Evolutionary conservation across 1,284 basidiomycete species (phyloP), one percentile per base, ranked within the genome.

Genomic region (Naganishia sp.): DNA sequence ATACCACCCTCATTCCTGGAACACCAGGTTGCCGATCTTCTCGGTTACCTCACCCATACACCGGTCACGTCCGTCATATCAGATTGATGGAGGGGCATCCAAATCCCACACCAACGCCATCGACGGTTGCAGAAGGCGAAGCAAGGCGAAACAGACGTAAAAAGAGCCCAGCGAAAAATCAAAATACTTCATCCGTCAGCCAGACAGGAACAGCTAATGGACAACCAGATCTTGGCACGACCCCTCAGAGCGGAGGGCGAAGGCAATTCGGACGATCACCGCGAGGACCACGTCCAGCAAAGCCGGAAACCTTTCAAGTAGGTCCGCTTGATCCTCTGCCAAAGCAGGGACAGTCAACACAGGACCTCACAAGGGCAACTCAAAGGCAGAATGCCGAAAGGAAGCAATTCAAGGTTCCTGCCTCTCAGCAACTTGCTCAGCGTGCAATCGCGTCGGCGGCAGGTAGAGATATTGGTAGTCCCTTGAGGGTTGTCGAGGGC

Each of bases 241-340:
- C 52, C 32, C 32, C 18, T 18, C 35, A 13, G 5, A 39, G 32
- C 52, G 17, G 21, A 41, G 52, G 21, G 17, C 52, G 39, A 18
- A 1, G 35, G 31, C 52, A 31, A 9, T n/a, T 21, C 21, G 18
- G 18, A 15, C 11, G 45, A 15, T 17, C n/a, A 47, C n/a, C 45
- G 18, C 45, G 45, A 47, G 45, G 11, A 6, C 47, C 21, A 28
- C 57, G 57, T 15, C 32, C 57, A 15, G 28, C 23, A 1, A 49
- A 41, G 39, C 47, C 47, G 9, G 47, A 51, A 17, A 61, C 57
- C 1, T 61, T 61, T 10, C 57, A 61, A n/a, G 21, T 61, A 11
- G 57, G 57, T 23, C 47, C 47, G 39, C 47, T 61, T 10, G 46
- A 49, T 17, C 47, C 57, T 15, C 21, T 61, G 5, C 21, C 57